Conservation (phyloP, 2,329 filamentous ascomycete genomes). For the Albifimbria verrucaria region DNA sequence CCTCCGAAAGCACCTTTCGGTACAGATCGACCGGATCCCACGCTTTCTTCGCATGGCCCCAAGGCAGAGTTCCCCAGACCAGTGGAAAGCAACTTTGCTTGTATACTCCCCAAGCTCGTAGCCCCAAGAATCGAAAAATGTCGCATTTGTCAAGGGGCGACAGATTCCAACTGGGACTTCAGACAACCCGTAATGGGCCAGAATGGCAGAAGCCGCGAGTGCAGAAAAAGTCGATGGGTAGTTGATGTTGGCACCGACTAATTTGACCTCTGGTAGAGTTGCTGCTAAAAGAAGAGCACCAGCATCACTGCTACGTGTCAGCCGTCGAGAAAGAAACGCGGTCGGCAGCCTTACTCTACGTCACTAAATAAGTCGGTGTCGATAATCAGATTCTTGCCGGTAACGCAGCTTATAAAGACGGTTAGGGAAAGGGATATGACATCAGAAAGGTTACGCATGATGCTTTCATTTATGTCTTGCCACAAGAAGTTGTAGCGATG, state of each 20-base stretch:
- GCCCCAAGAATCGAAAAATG: slow-evolving; percentile 38
- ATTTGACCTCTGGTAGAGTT: slow-evolving; percentile 30
- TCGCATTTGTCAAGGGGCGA: slow-evolving; percentile 36
- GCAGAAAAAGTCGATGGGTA: slow-evolving; percentile 38
- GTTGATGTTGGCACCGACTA: slow-evolving; percentile 41
- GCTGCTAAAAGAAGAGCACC: slow-evolving; percentile 39
- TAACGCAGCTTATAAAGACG: not conserved
- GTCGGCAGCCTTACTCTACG: slow-evolving; percentile 33
- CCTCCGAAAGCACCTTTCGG: slow-evolving; percentile 36
- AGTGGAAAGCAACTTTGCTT: slow-evolving; percentile 43
- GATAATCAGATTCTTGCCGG: slow-evolving; percentile 29
- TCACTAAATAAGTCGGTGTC: slow-evolving; percentile 46
- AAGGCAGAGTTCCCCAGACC: slow-evolving; percentile 27
- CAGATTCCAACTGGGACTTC: slow-evolving; percentile 34
- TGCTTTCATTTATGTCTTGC: too few species aligned
- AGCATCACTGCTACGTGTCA: slow-evolving; percentile 28
- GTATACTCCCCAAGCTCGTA: slow-evolving; percentile 41
- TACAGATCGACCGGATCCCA: slow-evolving; percentile 43
- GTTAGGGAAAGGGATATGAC: too few species aligned
- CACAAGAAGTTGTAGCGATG: too few species aligned
- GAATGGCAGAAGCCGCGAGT: slow-evolving; percentile 35
- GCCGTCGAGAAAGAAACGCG: not conserved
- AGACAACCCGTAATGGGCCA: slow-evolving; percentile 35
- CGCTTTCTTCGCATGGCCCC: slow-evolving; percentile 23
- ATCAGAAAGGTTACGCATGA: too few species aligned